phyloP scores from a whole-genome alignment of 2,329 filamentous ascomycete species.

The Ceratocystis papillata region DNA sequence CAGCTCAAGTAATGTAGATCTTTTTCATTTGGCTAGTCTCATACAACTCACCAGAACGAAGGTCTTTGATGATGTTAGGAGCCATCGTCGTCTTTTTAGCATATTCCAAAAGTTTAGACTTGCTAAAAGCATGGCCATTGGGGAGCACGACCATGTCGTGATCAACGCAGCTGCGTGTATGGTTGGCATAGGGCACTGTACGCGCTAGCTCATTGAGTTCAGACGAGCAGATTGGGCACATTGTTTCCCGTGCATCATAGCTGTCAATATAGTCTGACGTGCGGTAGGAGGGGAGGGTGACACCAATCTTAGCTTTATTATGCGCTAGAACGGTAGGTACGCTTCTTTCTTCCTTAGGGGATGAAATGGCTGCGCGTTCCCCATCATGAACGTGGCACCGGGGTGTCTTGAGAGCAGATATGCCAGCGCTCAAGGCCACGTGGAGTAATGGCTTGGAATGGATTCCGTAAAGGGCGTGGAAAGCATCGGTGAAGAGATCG shows the following conservation, averaged over 20 bases:
- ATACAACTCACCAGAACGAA: conserved; percentile 62
- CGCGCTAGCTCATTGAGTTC: conserved; percentile 87
- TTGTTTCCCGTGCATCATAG: conserved; percentile 29
- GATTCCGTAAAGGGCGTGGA: conserved; percentile 75
- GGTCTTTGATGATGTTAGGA: conserved; percentile 60
- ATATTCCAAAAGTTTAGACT: conserved; percentile 60
- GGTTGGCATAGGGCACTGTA: conserved; percentile 85
- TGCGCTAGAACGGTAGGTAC: not conserved
- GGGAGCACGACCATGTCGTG: conserved; percentile 76
- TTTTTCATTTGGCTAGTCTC: conserved; percentile 58
- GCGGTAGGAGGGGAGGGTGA: conserved; percentile 19
- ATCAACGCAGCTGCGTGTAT: conserved; percentile 88
- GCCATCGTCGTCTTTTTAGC: conserved; percentile 67
- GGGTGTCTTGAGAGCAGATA: conserved; percentile 92
- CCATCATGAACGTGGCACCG: conserved; percentile 54
- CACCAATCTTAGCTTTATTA: conserved; percentile 19
- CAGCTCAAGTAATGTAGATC: conserved; percentile 69
- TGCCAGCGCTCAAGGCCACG: conserved; percentile 77
- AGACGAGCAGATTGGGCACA: conserved; percentile 92
- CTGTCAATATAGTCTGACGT: conserved; percentile 7
- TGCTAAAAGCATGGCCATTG: conserved; percentile 76
- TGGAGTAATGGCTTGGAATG: conserved; percentile 77
- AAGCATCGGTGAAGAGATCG: conserved; percentile 69
- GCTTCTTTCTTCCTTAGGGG: not conserved
- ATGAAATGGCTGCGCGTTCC: conserved; percentile 18